A percentile compares a stretch with the other conserved stretches of the same genome.
Conservation (phyloP, 768 basidiomycete genomes). For the Lactarius evosmus region DNA sequence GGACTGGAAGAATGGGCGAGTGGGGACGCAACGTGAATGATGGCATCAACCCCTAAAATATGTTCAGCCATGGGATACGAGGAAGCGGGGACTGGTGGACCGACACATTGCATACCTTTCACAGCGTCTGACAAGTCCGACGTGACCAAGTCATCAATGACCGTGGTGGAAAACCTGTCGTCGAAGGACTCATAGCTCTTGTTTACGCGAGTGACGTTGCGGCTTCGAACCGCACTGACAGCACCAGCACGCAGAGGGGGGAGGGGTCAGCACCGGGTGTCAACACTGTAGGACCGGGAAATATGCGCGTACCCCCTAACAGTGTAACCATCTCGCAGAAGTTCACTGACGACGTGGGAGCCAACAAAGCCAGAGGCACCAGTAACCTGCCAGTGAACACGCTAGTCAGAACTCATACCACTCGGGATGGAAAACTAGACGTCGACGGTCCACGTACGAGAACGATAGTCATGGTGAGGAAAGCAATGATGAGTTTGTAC, state of each 20-base stretch:
- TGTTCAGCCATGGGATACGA: not conserved
- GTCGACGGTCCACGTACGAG: conserved; percentile 4
- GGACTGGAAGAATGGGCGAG: conserved; percentile 5
- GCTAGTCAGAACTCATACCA: not conserved
- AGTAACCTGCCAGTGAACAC: conserved; percentile 36
- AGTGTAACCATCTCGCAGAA: conserved; percentile 46
- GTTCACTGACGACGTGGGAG: conserved; percentile 31
- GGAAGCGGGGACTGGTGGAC: not conserved
- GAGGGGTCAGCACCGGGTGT: not conserved
- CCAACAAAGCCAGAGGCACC: conserved; percentile 44
- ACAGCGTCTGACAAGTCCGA: conserved; percentile 29
- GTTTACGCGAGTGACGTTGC: conserved; percentile 22
- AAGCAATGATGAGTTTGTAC: not conserved
- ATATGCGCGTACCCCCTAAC: conserved; percentile 42
- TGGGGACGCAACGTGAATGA: conserved; percentile 25
- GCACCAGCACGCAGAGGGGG: not conserved
- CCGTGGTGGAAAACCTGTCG: conserved; percentile 24
- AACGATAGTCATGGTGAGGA: conserved; percentile 1
- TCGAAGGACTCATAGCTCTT: conserved; percentile 25
- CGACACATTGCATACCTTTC: conserved; percentile 22
- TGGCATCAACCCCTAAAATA: conserved; percentile 19
- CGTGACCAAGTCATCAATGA: conserved; percentile 28
- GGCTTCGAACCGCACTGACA: conserved; percentile 28
- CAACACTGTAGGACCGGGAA: no score
- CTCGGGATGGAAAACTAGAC: not conserved